Base-by-base conservation (phyloP, 768 basidiomycete species). In the Krasilnikovozyma curviuscula region DNA sequence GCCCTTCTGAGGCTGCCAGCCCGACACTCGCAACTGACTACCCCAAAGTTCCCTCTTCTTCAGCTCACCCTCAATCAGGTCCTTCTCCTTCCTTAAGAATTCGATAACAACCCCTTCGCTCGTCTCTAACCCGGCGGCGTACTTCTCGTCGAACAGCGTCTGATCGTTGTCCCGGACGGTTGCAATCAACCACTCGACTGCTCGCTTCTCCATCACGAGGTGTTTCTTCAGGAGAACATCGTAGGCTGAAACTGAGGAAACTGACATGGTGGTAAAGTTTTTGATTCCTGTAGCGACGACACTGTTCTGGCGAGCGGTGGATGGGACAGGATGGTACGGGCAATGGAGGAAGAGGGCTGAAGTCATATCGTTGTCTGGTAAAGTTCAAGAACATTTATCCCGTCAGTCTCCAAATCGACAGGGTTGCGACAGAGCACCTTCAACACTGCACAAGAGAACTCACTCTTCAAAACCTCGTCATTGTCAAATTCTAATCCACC, bases 141-240 rank as follows among this genome's bases (percentile, higher is more conserved):
- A n/a, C n/a, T n/a, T n/a, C n/a, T n/a, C n/a, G n/a, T n/a, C n/a
- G n/a, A n/a, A n/a, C n/a, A n/a, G n/a, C n/a, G n/a, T n/a, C n/a
- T n/a, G n/a, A n/a, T n/a, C n/a, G 44, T 27, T 14, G 13, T 46
- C n/a, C 3, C 48, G 40, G 2, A 24, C 25, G 35, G 32, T 47
- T 31, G 34, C 46, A 28, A 52, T 46, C 21, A 52, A 33, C 50
- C 50, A 52, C 40, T 47, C 45, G 27, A 52, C 24, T 12, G 45
- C 40, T 2, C 19, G 32, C 39, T 32, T 41, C 33, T 52, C 50
- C 13, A 41, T 19, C 9, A 52, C 27, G 32, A 52, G 16, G 33
- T 52, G 40, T 33, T 52, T 44, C 7, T 44, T 21, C 7, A 12
- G 10, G 21, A 52, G 50, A 16, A 52, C 13, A 29, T 52, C 50